Base-by-base conservation (phyloP, 768 basidiomycete species). In the Cyclocybe aegerita region DNA sequence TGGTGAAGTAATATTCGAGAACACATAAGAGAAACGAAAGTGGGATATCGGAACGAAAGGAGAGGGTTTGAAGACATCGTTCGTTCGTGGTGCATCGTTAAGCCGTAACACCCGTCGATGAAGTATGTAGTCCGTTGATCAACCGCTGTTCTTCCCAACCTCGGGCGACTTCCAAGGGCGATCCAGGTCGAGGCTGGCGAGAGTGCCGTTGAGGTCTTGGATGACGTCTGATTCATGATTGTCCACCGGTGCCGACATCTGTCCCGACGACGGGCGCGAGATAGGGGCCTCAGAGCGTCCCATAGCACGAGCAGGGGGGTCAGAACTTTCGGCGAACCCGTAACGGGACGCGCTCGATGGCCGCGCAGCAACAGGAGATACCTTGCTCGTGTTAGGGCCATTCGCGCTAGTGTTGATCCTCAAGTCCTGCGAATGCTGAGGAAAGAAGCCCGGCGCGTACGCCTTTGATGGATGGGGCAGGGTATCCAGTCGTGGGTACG, bases 121-220 rank as follows among this genome's bases (percentile, higher is more conserved):
- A 15, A 7, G 34, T 11, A 9, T 39, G 39, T 2, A 34, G 11
- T 14, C 42, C 9, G 48, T 43, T n/a, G 40, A 59, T 15, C 50
- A 46, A 29, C 49, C 29, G 30, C 59, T 54, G 34, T 53, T 58
- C 9, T 49, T 52, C 31, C 54, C 44, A 17, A 47, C 48, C 32
- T 67, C 63, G 12, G 60, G 47, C 12, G 61, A 47, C 54, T 61
- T 67, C 65, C 66, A 67, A 10, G 66, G 60, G 6, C 67, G 65
- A 59, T 84, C 85, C 49, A 91, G 69, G 55, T 89, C 78, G 11
- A 91, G 78, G 63, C 83, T 88, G 32, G 89, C 86, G 35, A 92
- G 74, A 29, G 85, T 88, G 15, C 86, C 85, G 58, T 88, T 90
- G 46, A 92, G 66, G 65, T 90, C 88, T 35, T 81, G 80, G 56